Conservation (phyloP, 2,329 filamentous ascomycete species). For the Epicoccum nigrum region DNA sequence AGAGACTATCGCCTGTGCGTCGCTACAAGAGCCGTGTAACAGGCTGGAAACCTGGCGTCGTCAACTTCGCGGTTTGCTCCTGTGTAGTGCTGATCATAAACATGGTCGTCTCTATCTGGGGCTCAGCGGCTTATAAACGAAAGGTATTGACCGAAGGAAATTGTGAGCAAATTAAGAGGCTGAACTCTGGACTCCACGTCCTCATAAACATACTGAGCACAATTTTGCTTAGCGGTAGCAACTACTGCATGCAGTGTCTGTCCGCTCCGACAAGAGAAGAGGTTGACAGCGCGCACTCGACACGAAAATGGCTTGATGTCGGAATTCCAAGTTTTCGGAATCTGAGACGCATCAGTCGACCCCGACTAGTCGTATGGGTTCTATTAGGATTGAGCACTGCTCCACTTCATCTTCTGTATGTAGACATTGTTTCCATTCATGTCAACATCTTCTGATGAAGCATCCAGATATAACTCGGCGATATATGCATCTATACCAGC, state of each 20-base stretch:
- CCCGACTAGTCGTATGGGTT: conserved; percentile 15
- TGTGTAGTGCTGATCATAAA: conserved; percentile 1
- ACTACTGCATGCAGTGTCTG: conserved; percentile 60
- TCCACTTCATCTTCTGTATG: conserved; percentile 27
- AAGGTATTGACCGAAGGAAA: background rate
- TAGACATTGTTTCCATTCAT: too few species aligned
- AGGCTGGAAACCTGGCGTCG: background rate
- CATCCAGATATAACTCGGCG: conserved; percentile 34
- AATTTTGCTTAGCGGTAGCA: conserved; percentile 54
- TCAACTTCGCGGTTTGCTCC: conserved; percentile 3
- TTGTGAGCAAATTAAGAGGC: background rate
- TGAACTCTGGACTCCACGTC: conserved; percentile 44
- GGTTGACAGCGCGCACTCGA: conserved; percentile 55
- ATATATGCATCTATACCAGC: conserved; percentile 23
- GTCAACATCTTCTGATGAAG: too few species aligned
- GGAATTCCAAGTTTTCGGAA: conserved; percentile 29
- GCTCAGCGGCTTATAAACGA: background rate
- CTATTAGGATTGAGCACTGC: conserved; percentile 20
- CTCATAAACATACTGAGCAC: conserved; percentile 57
- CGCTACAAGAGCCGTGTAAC: background rate
- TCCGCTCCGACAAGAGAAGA: conserved; percentile 57
- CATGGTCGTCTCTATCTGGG: conserved; percentile 4
- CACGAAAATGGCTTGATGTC: conserved; percentile 17
- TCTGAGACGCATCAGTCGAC: conserved; percentile 17
- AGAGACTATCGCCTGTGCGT: background rate